phyloP scores from a whole-genome alignment of 78 protist genomes.

The Goniomonas avonlea region DNA sequence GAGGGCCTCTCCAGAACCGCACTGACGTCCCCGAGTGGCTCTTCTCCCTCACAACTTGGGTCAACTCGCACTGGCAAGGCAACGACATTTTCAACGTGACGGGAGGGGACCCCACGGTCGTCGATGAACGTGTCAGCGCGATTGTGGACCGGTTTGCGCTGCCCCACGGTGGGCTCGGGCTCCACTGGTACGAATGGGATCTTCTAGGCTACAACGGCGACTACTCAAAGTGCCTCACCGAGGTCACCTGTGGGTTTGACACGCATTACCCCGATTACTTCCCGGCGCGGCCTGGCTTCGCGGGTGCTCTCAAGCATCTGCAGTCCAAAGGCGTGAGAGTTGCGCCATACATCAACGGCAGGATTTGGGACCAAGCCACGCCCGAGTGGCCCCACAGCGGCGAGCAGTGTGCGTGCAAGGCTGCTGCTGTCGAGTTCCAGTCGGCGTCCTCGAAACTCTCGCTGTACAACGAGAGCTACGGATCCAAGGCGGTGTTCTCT shows the following conservation, averaged over 20 bases:
- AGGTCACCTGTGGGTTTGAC: conserved; percentile 27
- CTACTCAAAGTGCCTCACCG: conserved; percentile 17
- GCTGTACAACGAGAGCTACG: conserved; percentile 21
- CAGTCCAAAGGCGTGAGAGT: conserved; percentile 9
- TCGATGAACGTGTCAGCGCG: not conserved
- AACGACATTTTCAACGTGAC: conserved; percentile 32
- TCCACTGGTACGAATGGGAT: conserved; percentile 40
- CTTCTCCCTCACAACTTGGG: conserved; percentile 16
- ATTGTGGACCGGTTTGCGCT: not conserved
- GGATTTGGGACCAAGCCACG: conserved; percentile 19
- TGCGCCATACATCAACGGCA: conserved; percentile 39
- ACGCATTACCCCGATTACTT: conserved; percentile 36
- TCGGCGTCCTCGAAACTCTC: not conserved
- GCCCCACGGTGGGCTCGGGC: not conserved
- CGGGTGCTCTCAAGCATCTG: not conserved
- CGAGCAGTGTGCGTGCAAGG: not conserved
- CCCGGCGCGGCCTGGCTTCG: conserved; percentile 9
- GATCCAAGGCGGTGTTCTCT: conserved; percentile 9
- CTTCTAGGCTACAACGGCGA: conserved; percentile 2
- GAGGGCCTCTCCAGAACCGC: conserved; percentile 13
- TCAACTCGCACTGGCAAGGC: conserved; percentile 40
- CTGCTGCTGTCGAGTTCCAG: not conserved
- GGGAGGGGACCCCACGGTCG: conserved; percentile 29
- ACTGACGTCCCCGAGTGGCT: conserved; percentile 22
- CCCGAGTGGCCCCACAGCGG: not conserved